Base-by-base conservation (phyloP, 2,329 filamentous ascomycete species). In the Alternaria sp. region DNA sequence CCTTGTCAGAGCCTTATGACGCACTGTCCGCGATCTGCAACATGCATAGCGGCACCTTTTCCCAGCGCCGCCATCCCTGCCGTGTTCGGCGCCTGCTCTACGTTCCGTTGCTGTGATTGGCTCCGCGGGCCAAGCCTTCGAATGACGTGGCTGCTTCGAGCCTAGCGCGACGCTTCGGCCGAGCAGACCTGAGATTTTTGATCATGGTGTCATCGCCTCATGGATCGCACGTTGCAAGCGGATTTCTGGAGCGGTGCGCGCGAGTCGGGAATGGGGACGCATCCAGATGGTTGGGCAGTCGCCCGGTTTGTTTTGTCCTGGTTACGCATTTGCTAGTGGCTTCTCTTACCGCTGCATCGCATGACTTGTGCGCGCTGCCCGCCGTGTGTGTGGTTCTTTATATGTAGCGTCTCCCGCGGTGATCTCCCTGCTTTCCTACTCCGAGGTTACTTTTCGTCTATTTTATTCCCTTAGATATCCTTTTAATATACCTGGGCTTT, bases 161-260 rank as follows among this genome's bases (percentile, higher is more conserved):
- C 1, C 5, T 51, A 28, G 25, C 20, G 21, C 5, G 1, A n/a
- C 20, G 30, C 20, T 59, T 67, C 67, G 67, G 64, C 64, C 67
- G 67, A 69, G 53, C 14, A 18, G 46, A 45, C 12, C 20, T 8
- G 33, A 56, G 58, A 60, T 64, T 64, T 65, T 64, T 60, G 60
- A 63, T 64, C 62, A 69, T 62, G 61, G 59, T 69, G 63, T 67
- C 60, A 67, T 69, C 58, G 58, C 50, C 60, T 58, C 46, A 51
- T 43, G 44, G 55, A 44, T 59, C 49, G 60, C 60, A 63, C 55
- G 55, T 49, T 63, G 25, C 47, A 23, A 37, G 25, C 59, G 55
- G 49, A 18, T 45, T 46, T 37, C 33, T 44, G 54, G 54, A 44
- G 47, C 55, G 43, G 46, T 41, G 55, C 41, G 37, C 51, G 26